Evolutionary conservation across 495 filamentous ascomycete species (phyloP), one percentile per base, ranked within the genome.

Genomic region (Achaetomiella virescens): DNA sequence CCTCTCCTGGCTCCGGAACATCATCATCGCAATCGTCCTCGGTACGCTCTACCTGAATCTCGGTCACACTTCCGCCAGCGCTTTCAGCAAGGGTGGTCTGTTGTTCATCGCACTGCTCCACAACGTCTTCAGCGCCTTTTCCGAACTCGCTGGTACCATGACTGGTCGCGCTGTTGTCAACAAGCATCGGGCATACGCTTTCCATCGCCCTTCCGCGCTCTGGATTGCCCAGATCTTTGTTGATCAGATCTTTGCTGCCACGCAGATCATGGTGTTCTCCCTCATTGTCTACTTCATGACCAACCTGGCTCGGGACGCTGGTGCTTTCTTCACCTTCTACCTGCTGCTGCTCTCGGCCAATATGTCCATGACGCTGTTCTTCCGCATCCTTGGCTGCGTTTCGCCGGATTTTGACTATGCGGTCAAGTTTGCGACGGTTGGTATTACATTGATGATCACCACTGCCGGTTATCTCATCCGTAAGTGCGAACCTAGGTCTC

Each of bases 321-420:
- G 87, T 0, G 81, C 84, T 11, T 92, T 92, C 70, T 91, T 91
- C 71, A 87, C 72, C n/a, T 92, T 89, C 62, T 80, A 81, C 52
- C 70, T 92, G 48, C 66, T 90, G 48, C 83, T 90, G 40, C 69
- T 89, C 5, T 78, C 77, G 2, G 85, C 82, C 4, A 91, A 90
- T 58, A 72, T 89, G 37, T 80, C 82, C 3, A 90, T 91, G 85
- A 89, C 88, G 0, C 75, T 91, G 7, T 85, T 88, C 63, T 91
- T 91, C 79, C 73, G 88, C 57, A 88, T 86, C 1, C 80, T 90
- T 12, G 88, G 84, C 18, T 91, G 87, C 61, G 52, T 93, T 12
- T 87, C 86, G 54, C 87, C 89, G 0, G 87, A 90, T 58, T 93
- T 93, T 57, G 89, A 93, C 61, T 90, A 87, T 46, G 89, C 89